Base-by-base conservation (phyloP, 2,329 filamentous ascomycete species). In the Knufia petricola region DNA sequence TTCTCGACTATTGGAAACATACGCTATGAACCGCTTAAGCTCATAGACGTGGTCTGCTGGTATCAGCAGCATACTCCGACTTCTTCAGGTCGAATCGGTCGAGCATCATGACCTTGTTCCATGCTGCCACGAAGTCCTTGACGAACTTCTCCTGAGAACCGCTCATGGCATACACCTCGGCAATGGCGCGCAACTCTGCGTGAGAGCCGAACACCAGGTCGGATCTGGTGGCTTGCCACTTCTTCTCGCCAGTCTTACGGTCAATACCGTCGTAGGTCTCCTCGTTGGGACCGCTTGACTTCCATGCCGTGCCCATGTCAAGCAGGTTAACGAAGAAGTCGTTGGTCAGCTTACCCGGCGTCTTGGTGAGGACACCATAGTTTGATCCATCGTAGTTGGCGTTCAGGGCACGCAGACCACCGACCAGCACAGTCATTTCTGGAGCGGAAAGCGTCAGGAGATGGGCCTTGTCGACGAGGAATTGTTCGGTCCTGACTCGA, bases 241-340 rank as follows among this genome's bases (percentile, higher is more conserved):
- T 85, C 70, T 76, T 75, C 42, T 69, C 59, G 46, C 81, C 81
- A 13, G 74, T 76, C 70, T 80, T 80, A 63, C 78, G 79, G 68
- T 86, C 81, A 12, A 67, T 60, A 30, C 81, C 84, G 52, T 79
- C 75, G 64, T 76, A 87, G 44, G 73, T 48, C 58, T 87, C 82
- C 28, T 67, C 62, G 47, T 65, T 67, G n/a, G 58, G 56, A 50
- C 69, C 68, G 32, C 67, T 67, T 0, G 75, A 59, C 68, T 78
- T 79, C 85, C 85, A 88, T 19, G 67, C 70, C 4, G 76, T 84
- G 64, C 66, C 69, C 59, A 74, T 77, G 60, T 87, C 83, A 20
- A 89, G 76, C 1, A 89, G 72, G 69, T 88, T 87, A 66, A 85
- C 76, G 61, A 89, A 89, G 75, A 87, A 89, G 69, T 88, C 85